Base-by-base conservation (phyloP, 441 rosid species). In the Pelargonium myrrhifolium region DNA sequence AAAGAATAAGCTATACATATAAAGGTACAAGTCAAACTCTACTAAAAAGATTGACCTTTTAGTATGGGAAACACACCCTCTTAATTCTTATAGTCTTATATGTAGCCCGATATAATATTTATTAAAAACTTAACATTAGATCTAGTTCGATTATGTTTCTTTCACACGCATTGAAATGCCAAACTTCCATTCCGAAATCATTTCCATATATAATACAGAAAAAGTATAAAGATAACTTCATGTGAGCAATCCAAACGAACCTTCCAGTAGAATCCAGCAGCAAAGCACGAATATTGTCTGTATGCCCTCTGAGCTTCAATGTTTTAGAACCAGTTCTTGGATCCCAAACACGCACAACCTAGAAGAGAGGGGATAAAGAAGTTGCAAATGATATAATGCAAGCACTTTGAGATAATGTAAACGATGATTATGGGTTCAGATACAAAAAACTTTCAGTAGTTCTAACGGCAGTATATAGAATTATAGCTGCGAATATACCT, bases 311-410 rank as follows among this genome's bases (percentile, higher is more conserved):
- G 70, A 95, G 76, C 79, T 95, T 95, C 96, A 95, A 87, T 73
- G 88, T 87, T 87, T 95, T 95, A 51, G 93, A 81, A 75, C 98
- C 99, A 74, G 89, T 84, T 79, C 99, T 86, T 68, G 98, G 96
- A 78, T 95, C 99, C 99, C 99, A 95, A 68, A 92, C 96, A 56
- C 99, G 97, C 74, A 95, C 92, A 74, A 90, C 97, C 99, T 95
- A 72, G 51, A 82, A 62, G 65, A 15, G 63, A 8, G 42, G 15
- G 14, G 45, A 55, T 55, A 9, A 31, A 31, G 35, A 31, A 31
- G 35, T 31, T 31, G 0, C 35, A 31, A 31, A 18, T 17, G 35
- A 53, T 11, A 14, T 21, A 39, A 26, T 24, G 31, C 65, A 26
- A 47, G 43, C 65, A 69, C 58, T 45, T 26, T 8, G 28, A 20